Percentiles rank a stretch among this genome's conserved stretches.
These are phyloP conservation scores for Venustampulla echinocandica DNA, from an alignment of 495 filamentous ascomycete genomes.

Conservation along the genomic window DNA sequence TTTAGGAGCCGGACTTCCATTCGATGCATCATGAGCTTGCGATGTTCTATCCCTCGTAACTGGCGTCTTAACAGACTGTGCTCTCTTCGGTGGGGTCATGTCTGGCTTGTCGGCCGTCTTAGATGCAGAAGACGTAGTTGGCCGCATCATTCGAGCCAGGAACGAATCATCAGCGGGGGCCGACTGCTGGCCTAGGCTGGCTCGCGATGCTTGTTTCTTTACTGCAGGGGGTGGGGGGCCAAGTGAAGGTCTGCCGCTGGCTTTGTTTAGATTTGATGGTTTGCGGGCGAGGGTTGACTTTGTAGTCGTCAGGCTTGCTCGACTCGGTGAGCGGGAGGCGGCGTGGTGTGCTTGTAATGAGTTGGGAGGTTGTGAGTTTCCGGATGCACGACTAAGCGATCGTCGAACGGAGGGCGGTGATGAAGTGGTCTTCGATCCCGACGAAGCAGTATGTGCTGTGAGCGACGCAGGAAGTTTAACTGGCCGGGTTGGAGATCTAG, in stretches of 20 bases:
- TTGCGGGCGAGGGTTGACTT: conserved; percentile 15
- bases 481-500: conserved; percentile 58
- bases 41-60: conserved; percentile 15
- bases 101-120: conserved; percentile 64
- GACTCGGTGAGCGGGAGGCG: conserved; percentile 15
- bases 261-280: conserved; percentile 16
- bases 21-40: conserved; percentile 2
- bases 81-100: conserved; percentile 14
- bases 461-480: conserved; percentile 52
- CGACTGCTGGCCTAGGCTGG: conserved; percentile 9
- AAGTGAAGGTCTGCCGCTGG: conserved; percentile 34
- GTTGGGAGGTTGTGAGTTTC: conserved; percentile 10
- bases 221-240: conserved; percentile 38
- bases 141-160: conserved; percentile 87
- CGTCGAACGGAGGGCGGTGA: conserved; percentile 9
- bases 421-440: conserved; percentile 42
- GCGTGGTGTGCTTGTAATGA: conserved; percentile 5
- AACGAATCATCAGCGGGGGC: conserved; percentile 55
- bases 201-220: conserved; percentile 27
- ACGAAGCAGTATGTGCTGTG: conserved; percentile 55
- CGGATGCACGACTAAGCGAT: conserved; percentile 21
- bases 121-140: conserved; percentile 68
- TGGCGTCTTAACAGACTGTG: conserved; percentile 17
- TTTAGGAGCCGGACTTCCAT: conserved; percentile 14
- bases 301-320: conserved; percentile 11